Base-by-base conservation (phyloP, 2,329 filamentous ascomycete genomes). In the Aspergillus niger region DNA sequence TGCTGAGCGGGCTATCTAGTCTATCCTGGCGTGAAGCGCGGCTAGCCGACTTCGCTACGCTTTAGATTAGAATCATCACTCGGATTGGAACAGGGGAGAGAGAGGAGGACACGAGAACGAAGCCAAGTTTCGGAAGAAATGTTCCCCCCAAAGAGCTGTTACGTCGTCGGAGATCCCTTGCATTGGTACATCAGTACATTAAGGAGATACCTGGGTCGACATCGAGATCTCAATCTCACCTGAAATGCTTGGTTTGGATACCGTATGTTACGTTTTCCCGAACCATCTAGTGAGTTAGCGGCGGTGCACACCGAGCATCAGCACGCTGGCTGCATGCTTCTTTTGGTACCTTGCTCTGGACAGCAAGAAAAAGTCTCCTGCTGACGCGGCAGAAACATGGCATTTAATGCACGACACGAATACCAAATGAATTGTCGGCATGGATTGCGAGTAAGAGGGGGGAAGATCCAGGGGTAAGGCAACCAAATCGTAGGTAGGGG, bases 381-480 rank as follows among this genome's bases (percentile, higher is more conserved):
- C 36, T 26, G 52, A 55, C 24, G 17, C 13, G 36, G 52, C n/a
- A 24, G 26, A 24, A 28, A 24, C n/a, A 22, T 20, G 24, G 43
- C 24, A 44, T 20, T 28, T 30, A 22, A 32, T 55, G 39, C 44
- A 55, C 38, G 26, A 44, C 53, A 26, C 39, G 43, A 55, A 44
- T 55, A 55, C 53, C 53, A 53, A 26, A 22, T 55, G 26, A 44
- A 36, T 36, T 55, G 11, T 55, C 32, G 5, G 32, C 26, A 55
- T 30, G 26, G 43, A n/a, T 26, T 43, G 24, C n/a, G 7, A 26
- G 24, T 49, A 54, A 24, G 11, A 55, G 26, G 26, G 22, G 8
- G 26, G 44, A 50, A 51, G 44, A 59, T 55, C 56, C 56, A 58
- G 52, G 51, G 43, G 43, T 52, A 55, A 51, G 51, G 52, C 57